These are phyloP conservation scores for Trichosanthes truncata DNA, from an alignment of 306 rosid genomes.

Conservation along the genomic window DNA sequence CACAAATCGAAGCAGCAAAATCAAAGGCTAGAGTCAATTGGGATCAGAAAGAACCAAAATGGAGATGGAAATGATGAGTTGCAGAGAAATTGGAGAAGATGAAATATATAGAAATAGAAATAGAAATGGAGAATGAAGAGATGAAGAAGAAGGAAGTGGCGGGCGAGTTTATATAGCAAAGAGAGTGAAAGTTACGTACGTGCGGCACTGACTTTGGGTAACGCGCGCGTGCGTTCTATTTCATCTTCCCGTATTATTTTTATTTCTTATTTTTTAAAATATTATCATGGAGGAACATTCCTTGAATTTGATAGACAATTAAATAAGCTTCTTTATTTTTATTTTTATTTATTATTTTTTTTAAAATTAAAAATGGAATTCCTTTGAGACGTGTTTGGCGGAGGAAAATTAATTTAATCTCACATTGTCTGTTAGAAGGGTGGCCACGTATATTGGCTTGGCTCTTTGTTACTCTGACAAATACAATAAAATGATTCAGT, in stretches of 20 bases:
- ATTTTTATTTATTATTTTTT: neutral
- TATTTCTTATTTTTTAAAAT: neutral
- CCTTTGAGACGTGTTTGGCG: neutral
- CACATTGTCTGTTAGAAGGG: neutral
- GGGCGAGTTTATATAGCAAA: slow-evolving; percentile 5
- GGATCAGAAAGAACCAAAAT: neutral
- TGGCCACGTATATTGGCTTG: neutral
- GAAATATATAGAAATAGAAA: neutral
- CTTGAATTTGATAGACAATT: neutral
- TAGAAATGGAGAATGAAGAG: neutral
- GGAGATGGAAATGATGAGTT: neutral
- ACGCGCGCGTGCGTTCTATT: slow-evolving; percentile 5
- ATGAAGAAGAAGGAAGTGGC: slow-evolving; percentile 7
- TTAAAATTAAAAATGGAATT: neutral
- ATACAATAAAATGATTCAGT: neutral
- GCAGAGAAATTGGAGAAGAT: neutral
- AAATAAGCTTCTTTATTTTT: neutral
- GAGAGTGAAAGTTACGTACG: neutral
- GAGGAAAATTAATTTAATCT: neutral
- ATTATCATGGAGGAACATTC: slow-evolving; percentile 3
- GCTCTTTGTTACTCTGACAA: neutral
- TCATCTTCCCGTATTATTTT: neutral
- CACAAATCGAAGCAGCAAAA: neutral
- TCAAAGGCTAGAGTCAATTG: neutral
- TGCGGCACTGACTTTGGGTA: slow-evolving; percentile 1